A percentile compares a stretch with the other conserved stretches of the same genome.
These are phyloP conservation scores for Erysiphe neolycopersici DNA, from an alignment of 2,329 filamentous ascomycete genomes.

Conservation along the genomic window DNA sequence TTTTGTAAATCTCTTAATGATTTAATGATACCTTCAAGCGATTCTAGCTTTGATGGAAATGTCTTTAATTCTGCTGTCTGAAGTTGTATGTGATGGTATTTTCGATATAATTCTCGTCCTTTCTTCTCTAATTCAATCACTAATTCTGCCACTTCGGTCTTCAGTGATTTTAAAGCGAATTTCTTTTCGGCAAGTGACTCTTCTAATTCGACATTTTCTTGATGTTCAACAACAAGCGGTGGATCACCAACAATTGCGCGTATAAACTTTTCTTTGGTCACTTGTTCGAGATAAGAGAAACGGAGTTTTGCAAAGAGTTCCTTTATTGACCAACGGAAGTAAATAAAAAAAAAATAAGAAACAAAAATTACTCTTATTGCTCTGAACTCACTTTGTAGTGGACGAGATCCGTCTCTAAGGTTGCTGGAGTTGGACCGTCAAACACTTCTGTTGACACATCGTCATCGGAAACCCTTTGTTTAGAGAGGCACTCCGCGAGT, in stretches of 20 bases:
- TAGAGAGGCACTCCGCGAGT: conserved; percentile 29
- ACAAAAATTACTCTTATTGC: neutral
- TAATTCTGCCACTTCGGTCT: conserved; percentile 49
- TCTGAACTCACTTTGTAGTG: conserved; percentile 43
- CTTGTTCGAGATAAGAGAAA: conserved; percentile 93
- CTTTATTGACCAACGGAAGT: conserved; percentile 3
- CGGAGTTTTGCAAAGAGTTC: conserved; percentile 89
- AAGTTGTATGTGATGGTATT: conserved; percentile 23
- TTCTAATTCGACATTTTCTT: conserved; percentile 61
- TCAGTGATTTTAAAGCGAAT: conserved; percentile 49
- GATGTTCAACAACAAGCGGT: conserved; percentile 54
- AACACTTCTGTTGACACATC: conserved; percentile 40
- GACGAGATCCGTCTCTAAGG: conserved; percentile 54
- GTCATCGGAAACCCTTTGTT: conserved; percentile 14
- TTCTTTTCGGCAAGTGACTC: conserved; percentile 43
- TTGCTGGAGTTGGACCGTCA: conserved; percentile 44
- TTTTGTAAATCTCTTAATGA: conserved; percentile 19
- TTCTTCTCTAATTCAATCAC: conserved; percentile 43
- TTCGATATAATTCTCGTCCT: conserved; percentile 28
- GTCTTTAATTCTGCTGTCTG: conserved; percentile 23
- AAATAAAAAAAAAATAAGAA: neutral
- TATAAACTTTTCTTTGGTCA: conserved; percentile 95
- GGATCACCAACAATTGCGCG: conserved; percentile 77
- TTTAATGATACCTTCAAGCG: conserved; percentile 22
- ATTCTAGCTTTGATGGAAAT: conserved; percentile 22